These are phyloP conservation scores for Actinomortierella ambigua DNA, from an alignment of 371 early-diverging fungal genomes.

Conservation along the genomic window DNA sequence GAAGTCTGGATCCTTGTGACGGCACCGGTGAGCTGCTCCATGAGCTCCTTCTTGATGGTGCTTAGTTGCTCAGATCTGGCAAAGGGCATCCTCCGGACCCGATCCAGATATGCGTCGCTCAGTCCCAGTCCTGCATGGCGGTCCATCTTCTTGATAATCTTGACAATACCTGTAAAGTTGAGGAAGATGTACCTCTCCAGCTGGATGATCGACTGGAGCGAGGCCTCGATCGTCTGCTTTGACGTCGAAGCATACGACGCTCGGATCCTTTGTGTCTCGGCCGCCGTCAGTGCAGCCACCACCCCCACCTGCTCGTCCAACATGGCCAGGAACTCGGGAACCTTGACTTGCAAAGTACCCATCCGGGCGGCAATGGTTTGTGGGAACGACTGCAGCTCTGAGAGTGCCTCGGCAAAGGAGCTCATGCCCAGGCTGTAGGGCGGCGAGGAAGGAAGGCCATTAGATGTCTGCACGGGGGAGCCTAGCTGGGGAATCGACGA, in stretches of 20 bases:
- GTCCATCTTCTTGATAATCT: slow-evolving; percentile 73
- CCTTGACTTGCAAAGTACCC: slow-evolving; percentile 38
- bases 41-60: slow-evolving; percentile 65
- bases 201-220: slow-evolving; percentile 54
- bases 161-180: slow-evolving; percentile 68
- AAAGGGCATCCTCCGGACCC: slow-evolving; percentile 65
- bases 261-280: slow-evolving; percentile 34
- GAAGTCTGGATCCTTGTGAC: slow-evolving; percentile 26
- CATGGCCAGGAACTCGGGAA: slow-evolving; percentile 59
- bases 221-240: slow-evolving; percentile 23
- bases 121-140: slow-evolving; percentile 72
- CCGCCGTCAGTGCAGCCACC: slow-evolving; percentile 49
- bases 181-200: slow-evolving; percentile 65
- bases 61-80: slow-evolving; percentile 65
- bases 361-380: slow-evolving; percentile 36
- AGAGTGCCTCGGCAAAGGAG: no score
- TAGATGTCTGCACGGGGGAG: neutral
- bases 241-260: slow-evolving; percentile 39
- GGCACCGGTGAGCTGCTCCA: slow-evolving; percentile 51
- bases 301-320: slow-evolving; percentile 66
- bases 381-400: slow-evolving; percentile 29
- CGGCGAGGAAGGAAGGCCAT: slow-evolving; percentile 12
- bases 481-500: no score
- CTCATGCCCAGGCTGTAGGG: no score
- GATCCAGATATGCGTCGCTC: slow-evolving; percentile 75